Percentiles rank a stretch among this genome's conserved stretches.
Evolutionary conservation across 2,329 filamentous ascomycete species (phyloP).

Genomic region (Monosporascus ibericus): DNA sequence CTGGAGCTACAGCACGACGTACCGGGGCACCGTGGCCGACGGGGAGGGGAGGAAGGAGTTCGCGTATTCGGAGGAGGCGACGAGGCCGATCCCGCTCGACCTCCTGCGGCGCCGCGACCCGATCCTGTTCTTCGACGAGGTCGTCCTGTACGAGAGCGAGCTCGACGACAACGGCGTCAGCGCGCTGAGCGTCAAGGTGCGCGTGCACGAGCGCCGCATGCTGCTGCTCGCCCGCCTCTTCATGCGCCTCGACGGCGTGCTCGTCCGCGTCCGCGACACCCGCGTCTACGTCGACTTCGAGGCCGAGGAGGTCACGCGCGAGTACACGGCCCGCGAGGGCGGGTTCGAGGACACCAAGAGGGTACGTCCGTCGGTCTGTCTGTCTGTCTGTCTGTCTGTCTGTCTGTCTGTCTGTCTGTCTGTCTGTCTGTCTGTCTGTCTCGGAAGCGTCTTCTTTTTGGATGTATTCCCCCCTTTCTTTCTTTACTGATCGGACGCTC

Average conservation of each 20-base stretch:
- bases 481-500: background rate
- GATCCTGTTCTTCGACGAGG: slow-evolving; percentile 94
- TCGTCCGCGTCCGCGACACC: slow-evolving; percentile 84
- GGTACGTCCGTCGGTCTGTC: slow-evolving; percentile 38
- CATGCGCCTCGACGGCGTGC: slow-evolving; percentile 85
- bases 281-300: slow-evolving; percentile 87
- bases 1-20: slow-evolving; percentile 94
- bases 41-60: background rate
- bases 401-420: too few relatives aligned
- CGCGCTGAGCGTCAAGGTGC: slow-evolving; percentile 80
- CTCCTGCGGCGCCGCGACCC: slow-evolving; percentile 84
- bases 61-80: slow-evolving; percentile 15
- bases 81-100: slow-evolving; percentile 67
- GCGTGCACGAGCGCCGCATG: slow-evolving; percentile 86
- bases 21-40: slow-evolving; percentile 60
- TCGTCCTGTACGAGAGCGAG: slow-evolving; percentile 95
- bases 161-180: slow-evolving; percentile 96
- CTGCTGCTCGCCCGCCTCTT: slow-evolving; percentile 82
- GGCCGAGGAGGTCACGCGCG: slow-evolving; percentile 70
- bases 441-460: too few relatives aligned
- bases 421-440: too few relatives aligned
- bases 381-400: too few relatives aligned
- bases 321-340: slow-evolving; percentile 86
- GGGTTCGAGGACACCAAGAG: slow-evolving; percentile 69
- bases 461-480: too few relatives aligned